Conservation (phyloP, 805 yeast species). For the Ogataea salicorniae region DNA sequence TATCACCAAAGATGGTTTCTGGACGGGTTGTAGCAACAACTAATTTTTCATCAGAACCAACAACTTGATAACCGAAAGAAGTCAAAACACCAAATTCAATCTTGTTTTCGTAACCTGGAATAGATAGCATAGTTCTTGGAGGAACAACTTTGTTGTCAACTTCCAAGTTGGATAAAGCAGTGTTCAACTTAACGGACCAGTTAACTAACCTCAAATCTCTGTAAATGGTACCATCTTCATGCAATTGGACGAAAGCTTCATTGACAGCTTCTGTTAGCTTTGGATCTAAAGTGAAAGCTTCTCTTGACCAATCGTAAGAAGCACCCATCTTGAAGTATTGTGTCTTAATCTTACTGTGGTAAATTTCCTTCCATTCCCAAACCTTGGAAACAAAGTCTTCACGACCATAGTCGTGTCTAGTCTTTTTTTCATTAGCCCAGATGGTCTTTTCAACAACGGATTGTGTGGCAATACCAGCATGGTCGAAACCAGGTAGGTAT, state of each 20-base stretch:
- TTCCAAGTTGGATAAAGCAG: slow-evolving; percentile 94
- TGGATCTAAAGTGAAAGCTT: slow-evolving; percentile 88
- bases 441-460: slow-evolving; percentile 95
- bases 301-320: slow-evolving; percentile 93
- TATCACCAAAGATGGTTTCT: slow-evolving; percentile 96
- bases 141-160: slow-evolving; percentile 88
- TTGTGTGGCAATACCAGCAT: slow-evolving; percentile 98
- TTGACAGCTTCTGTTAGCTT: slow-evolving; percentile 71
- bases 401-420: slow-evolving; percentile 94
- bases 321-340: slow-evolving; percentile 91
- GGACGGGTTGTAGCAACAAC: slow-evolving; percentile 98
- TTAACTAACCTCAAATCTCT: slow-evolving; percentile 90
- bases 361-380: slow-evolving; percentile 98
- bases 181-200: slow-evolving; percentile 93
- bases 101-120: slow-evolving; percentile 86
- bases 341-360: slow-evolving; percentile 76
- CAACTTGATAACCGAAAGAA: slow-evolving; percentile 89
- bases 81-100: slow-evolving; percentile 96
- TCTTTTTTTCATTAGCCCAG: slow-evolving; percentile 80
- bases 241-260: slow-evolving; percentile 87
- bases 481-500: slow-evolving; percentile 95
- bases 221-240: slow-evolving; percentile 93
- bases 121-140: slow-evolving; percentile 73
- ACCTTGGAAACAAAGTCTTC: slow-evolving; percentile 82
- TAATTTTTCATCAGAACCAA: slow-evolving; percentile 76